phyloP scores from a whole-genome alignment of 1,139 yeast genomes.

The Geotrichum fermentans region DNA sequence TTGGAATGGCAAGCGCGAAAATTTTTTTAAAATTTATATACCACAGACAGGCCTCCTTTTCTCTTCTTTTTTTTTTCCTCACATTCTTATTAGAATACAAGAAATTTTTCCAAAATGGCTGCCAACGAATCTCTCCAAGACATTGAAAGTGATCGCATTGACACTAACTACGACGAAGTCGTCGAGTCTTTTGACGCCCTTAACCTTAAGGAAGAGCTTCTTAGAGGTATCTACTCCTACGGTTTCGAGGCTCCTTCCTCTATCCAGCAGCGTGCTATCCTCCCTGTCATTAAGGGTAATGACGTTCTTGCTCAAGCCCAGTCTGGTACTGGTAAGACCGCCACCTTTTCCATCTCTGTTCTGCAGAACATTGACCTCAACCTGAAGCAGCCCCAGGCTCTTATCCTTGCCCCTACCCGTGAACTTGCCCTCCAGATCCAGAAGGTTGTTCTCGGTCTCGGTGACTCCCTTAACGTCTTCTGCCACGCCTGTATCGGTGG shows the following conservation, averaged over 20 bases:
- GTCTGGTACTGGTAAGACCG: slow-evolving; percentile 97
- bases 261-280: slow-evolving; percentile 89
- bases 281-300: slow-evolving; percentile 83
- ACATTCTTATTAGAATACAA: background rate
- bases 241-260: slow-evolving; percentile 95
- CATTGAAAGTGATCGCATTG: slow-evolving; percentile 78
- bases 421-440: slow-evolving; percentile 89
- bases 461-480: slow-evolving; percentile 74
- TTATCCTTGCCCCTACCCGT: slow-evolving; percentile 91
- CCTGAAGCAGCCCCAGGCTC: slow-evolving; percentile 65
- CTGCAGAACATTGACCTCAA: slow-evolving; percentile 70
- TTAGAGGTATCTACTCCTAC: slow-evolving; percentile 64
- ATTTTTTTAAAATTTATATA: slow-evolving; percentile 1
- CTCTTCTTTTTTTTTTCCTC: slow-evolving; percentile 8
- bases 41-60: slow-evolving; percentile 1
- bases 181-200: slow-evolving; percentile 57
- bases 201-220: slow-evolving; percentile 41
- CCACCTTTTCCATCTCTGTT: slow-evolving; percentile 91
- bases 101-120: slow-evolving; percentile 15
- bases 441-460: slow-evolving; percentile 75
- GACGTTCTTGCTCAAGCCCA: slow-evolving; percentile 98
- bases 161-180: slow-evolving; percentile 96
- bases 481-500: slow-evolving; percentile 96
- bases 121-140: slow-evolving; percentile 60
- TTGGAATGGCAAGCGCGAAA: slow-evolving; percentile 1